phyloP scores from a whole-genome alignment of 2,329 filamentous ascomycete species.

The Aspergillus quadricinctus region DNA sequence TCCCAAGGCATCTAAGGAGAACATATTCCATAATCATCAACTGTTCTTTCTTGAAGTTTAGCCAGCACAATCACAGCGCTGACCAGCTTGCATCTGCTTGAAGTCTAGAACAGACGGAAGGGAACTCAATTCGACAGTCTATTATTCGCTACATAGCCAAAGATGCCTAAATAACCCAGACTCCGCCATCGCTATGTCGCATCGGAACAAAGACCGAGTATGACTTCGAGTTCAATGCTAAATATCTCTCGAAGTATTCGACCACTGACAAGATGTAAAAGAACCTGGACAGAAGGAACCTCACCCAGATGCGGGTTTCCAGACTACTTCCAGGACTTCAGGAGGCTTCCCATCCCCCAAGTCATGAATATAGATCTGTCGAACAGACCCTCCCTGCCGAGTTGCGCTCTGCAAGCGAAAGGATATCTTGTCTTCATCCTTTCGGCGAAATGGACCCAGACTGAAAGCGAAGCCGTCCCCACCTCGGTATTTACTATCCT shows the following conservation, averaged over 20 bases:
- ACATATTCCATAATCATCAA: not conserved
- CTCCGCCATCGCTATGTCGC: not conserved
- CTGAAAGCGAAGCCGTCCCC: slow-evolving; percentile 45
- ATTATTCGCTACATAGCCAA: not conserved
- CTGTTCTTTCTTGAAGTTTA: not conserved
- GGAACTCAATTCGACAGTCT: not conserved
- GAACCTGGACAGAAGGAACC: not conserved
- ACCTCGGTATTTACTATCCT: slow-evolving; percentile 34
- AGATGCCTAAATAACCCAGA: not conserved
- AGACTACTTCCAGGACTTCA: slow-evolving; percentile 21
- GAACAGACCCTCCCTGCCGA: slow-evolving; percentile 37
- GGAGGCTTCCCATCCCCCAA: slow-evolving; percentile 8
- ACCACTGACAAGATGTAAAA: no score
- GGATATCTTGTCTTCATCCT: slow-evolving; percentile 45
- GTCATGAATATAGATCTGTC: slow-evolving; percentile 49
- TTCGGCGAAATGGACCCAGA: slow-evolving; percentile 44
- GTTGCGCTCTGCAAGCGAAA: slow-evolving; percentile 44
- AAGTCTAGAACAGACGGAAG: not conserved
- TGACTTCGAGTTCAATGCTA: not conserved
- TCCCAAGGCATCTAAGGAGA: not conserved
- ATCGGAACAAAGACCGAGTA: not conserved
- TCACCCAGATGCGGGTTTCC: slow-evolving; percentile 7
- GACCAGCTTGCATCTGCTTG: not conserved
- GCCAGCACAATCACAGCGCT: not conserved
- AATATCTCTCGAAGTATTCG: not conserved